A percentile compares a stretch with the other conserved stretches of the same genome.
These are phyloP conservation scores for Rhodotorula babjevae DNA, from an alignment of 768 basidiomycete genomes.

Conservation along the genomic window DNA sequence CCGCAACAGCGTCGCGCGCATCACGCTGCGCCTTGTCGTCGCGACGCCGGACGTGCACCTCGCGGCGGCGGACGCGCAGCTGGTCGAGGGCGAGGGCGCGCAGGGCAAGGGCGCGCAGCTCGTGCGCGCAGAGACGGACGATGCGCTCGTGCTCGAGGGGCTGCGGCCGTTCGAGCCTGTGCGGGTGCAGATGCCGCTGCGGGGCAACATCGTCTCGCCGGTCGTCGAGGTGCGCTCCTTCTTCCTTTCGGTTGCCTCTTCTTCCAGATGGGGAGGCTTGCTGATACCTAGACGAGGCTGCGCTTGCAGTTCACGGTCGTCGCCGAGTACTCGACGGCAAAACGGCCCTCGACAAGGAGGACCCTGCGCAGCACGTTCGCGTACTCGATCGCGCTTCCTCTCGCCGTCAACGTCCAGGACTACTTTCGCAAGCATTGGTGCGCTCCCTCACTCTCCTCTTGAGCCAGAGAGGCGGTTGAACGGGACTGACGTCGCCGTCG, in stretches of 20 bases:
- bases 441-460: constrained; percentile 16
- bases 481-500: background rate
- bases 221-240: constrained; percentile 48
- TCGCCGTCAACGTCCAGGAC: constrained; percentile 92
- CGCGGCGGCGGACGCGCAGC: background rate
- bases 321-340: constrained; percentile 63
- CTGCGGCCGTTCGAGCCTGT: constrained; percentile 29
- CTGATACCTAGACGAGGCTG: no score
- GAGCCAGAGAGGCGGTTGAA: background rate
- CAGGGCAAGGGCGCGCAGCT: background rate
- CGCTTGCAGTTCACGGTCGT: constrained; percentile 58
- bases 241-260: background rate
- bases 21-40: constrained; percentile 10
- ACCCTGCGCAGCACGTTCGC: constrained; percentile 56
- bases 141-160: constrained; percentile 3
- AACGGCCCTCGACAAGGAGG: constrained; percentile 57
- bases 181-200: constrained; percentile 44
- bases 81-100: background rate
- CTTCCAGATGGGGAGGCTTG: no score
- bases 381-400: constrained; percentile 67
- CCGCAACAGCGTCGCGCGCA: constrained; percentile 38
- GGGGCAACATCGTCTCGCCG: constrained; percentile 47
- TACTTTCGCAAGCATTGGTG: constrained; percentile 84
- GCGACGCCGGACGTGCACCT: constrained; percentile 9
- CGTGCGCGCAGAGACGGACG: background rate